phyloP scores from a whole-genome alignment of 768 basidiomycete genomes.

The Panellus pusillus region DNA sequence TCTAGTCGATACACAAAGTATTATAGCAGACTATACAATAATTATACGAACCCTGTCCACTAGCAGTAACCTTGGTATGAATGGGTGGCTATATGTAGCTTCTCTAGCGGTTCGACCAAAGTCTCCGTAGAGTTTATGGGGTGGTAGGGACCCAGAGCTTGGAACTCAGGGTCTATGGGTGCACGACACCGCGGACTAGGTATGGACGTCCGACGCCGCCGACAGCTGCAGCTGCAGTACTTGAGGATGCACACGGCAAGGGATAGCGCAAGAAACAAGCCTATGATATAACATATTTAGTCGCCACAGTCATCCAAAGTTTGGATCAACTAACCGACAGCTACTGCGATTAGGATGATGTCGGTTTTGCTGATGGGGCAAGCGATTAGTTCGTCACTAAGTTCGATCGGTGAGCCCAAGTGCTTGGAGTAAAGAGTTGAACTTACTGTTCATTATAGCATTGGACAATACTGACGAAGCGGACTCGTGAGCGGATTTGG shows the following conservation, averaged over 20 bases:
- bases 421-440: neutral
- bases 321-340: slow-evolving; percentile 4
- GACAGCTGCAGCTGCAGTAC: neutral
- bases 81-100: slow-evolving; percentile 1
- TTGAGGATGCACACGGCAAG: neutral
- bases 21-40: too few relatives aligned
- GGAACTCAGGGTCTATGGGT: neutral
- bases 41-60: too few relatives aligned
- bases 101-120: slow-evolving; percentile 1
- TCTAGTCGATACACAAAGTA: too few relatives aligned
- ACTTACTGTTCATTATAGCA: slow-evolving; percentile 16
- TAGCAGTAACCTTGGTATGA: slow-evolving; percentile 2
- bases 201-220: neutral
- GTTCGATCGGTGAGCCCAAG: too few relatives aligned
- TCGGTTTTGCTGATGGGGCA: slow-evolving; percentile 10
- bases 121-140: neutral
- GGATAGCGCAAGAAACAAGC: neutral
- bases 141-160: neutral
- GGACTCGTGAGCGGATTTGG: too few relatives aligned
- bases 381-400: slow-evolving; percentile 2
- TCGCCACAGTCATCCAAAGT: neutral
- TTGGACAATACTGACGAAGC: neutral
- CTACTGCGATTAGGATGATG: slow-evolving; percentile 1
- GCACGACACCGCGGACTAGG: neutral
- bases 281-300: neutral